These are phyloP conservation scores for Fusarium dimerum DNA, from an alignment of 2,329 filamentous ascomycete species.

Conservation along the genomic window DNA sequence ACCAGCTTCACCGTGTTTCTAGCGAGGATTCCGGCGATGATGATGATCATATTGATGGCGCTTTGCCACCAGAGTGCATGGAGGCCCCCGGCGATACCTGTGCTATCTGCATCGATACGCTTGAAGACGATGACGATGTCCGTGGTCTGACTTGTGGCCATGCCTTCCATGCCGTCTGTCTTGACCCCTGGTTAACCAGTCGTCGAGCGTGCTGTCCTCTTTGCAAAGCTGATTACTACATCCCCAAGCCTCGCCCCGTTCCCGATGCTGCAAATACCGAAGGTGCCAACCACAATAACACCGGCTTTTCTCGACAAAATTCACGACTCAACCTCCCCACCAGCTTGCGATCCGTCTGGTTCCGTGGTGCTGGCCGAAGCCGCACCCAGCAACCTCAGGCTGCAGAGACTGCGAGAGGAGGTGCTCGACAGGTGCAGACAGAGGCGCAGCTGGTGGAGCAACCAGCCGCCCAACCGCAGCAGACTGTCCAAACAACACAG, in stretches of 20 bases:
- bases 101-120: constrained; percentile 90
- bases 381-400: constrained; percentile 1
- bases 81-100: constrained; percentile 87
- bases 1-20: constrained; percentile 41
- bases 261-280: constrained; percentile 41
- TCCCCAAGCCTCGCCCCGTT: constrained; percentile 78
- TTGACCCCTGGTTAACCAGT: constrained; percentile 95
- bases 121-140: constrained; percentile 95
- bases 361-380: constrained; percentile 23
- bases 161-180: constrained; percentile 92
- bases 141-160: constrained; percentile 95
- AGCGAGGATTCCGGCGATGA: constrained; percentile 65
- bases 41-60: constrained; percentile 79
- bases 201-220: constrained; percentile 93
- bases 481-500: constrained; percentile 13
- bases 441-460: constrained; percentile 10
- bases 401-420: constrained; percentile 5
- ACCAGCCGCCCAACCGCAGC: constrained; percentile 2
- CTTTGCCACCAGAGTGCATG: constrained; percentile 78
- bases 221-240: constrained; percentile 97
- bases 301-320: constrained; percentile 39
- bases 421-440: constrained; percentile 8
- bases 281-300: constrained; percentile 23
- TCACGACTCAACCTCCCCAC: constrained; percentile 51
- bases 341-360: constrained; percentile 43